A percentile compares a stretch with the other conserved stretches of the same genome.
These are phyloP conservation scores for Mimosa bimucronata DNA, from an alignment of 306 rosid genomes.

Conservation along the genomic window DNA sequence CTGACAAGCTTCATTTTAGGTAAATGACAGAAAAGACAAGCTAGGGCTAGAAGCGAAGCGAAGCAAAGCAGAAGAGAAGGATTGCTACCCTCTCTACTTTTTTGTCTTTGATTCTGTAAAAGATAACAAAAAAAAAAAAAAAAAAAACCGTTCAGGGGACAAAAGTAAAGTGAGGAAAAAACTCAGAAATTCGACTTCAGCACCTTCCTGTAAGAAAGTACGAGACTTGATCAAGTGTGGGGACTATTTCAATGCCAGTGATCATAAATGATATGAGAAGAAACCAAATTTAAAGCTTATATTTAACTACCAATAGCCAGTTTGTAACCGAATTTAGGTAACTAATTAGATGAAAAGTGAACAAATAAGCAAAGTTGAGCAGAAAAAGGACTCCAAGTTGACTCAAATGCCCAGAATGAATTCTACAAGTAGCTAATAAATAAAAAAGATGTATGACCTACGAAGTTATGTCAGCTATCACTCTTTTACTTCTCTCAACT, in stretches of 20 bases:
- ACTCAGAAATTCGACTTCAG: not conserved
- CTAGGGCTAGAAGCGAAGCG: conserved; percentile 16
- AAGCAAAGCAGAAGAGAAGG: conserved; percentile 1
- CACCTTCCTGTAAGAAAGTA: not conserved
- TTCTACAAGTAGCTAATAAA: too few relatives aligned
- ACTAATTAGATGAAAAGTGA: not conserved
- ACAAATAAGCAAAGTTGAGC: not conserved
- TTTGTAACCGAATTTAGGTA: not conserved
- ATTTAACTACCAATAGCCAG: not conserved
- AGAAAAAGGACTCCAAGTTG: not conserved
- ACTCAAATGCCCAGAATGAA: not conserved
- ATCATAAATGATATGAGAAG: not conserved
- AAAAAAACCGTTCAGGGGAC: not conserved
- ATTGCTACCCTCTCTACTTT: not conserved
- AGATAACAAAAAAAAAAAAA: too few relatives aligned
- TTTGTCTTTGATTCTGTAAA: not conserved
- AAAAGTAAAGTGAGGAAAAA: not conserved
- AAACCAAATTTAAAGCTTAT: not conserved
- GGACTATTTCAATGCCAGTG: not conserved
- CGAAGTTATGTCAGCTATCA: not conserved
- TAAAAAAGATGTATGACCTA: not conserved
- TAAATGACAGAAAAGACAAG: not conserved
- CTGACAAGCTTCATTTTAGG: conserved; percentile 54
- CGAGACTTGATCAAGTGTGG: not conserved
- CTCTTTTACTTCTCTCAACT: not conserved